Evolutionary conservation across 129 eudicot genomes (phyloP).

Genomic region (Logfia minima): DNA sequence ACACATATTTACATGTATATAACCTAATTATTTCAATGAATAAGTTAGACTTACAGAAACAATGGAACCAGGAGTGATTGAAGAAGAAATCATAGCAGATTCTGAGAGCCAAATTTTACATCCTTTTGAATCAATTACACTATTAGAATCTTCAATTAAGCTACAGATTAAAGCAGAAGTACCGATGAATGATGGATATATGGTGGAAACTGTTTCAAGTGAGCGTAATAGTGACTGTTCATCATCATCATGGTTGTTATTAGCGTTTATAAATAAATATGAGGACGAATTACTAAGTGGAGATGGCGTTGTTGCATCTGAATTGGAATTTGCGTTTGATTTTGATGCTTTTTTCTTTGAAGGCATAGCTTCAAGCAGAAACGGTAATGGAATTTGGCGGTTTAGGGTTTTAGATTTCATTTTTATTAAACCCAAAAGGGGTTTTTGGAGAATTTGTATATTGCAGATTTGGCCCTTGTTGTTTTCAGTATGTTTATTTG

Average conservation of each 20-base stretch:
- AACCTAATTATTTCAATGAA: not conserved
- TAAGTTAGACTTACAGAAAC: slow-evolving; percentile 59
- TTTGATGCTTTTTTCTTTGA: slow-evolving; percentile 51
- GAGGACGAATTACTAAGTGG: slow-evolving; percentile 20
- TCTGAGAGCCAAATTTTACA: slow-evolving; percentile 77
- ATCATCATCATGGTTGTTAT: slow-evolving; percentile 28
- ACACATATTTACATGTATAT: not conserved
- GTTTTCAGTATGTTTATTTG: not conserved
- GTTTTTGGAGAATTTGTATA: slow-evolving; percentile 2
- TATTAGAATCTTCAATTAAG: slow-evolving; percentile 36
- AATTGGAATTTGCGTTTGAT: slow-evolving; percentile 23
- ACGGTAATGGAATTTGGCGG: not conserved
- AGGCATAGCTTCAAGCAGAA: slow-evolving; percentile 41
- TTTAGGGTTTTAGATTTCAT: slow-evolving; percentile 3
- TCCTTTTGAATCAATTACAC: slow-evolving; percentile 37
- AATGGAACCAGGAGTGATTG: slow-evolving; percentile 62
- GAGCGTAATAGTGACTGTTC: slow-evolving; percentile 38
- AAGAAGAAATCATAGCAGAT: slow-evolving; percentile 57
- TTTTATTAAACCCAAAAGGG: slow-evolving; percentile 12
- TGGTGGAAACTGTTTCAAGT: slow-evolving; percentile 47
- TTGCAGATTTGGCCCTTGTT: not conserved
- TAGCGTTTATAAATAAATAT: slow-evolving; percentile 23
- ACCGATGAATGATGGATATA: slow-evolving; percentile 64
- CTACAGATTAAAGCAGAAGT: slow-evolving; percentile 50
- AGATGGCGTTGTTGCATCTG: slow-evolving; percentile 35